Conservation (phyloP, 2,329 filamentous ascomycete genomes). For the Colletotrichum godetiae region DNA sequence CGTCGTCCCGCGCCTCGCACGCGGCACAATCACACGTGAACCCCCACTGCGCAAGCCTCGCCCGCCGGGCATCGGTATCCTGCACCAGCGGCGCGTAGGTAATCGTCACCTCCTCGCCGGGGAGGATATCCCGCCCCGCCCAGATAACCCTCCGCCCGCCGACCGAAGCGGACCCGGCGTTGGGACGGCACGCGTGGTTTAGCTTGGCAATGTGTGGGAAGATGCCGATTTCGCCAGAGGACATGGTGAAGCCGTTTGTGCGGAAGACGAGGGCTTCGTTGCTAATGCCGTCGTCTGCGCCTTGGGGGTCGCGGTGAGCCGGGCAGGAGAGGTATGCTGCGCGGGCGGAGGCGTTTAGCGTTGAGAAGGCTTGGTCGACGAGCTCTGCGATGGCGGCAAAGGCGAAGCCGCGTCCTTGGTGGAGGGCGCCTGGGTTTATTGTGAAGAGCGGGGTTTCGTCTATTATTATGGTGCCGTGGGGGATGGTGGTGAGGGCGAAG, state of each 20-base stretch:
- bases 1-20: conserved; percentile 44
- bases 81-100: conserved; percentile 48
- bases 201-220: conserved; percentile 50
- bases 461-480: conserved; percentile 51
- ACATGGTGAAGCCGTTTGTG: conserved; percentile 52
- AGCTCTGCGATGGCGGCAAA: conserved; percentile 45
- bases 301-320: conserved; percentile 39
- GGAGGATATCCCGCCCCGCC: conserved; percentile 42
- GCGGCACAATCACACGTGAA: conserved; percentile 45
- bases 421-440: conserved; percentile 40
- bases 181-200: conserved; percentile 54
- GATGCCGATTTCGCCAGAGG: conserved; percentile 42
- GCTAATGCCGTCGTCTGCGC: conserved; percentile 38
- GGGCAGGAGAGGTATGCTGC: conserved; percentile 43
- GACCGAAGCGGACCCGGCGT: conserved; percentile 40
- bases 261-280: conserved; percentile 48
- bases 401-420: conserved; percentile 45
- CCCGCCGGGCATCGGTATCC: conserved; percentile 42
- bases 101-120: conserved; percentile 48
- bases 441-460: conserved; percentile 50
- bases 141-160: conserved; percentile 51
- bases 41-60: conserved; percentile 45
- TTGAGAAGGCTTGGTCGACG: conserved; percentile 39
- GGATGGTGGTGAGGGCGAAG: conserved; percentile 48
- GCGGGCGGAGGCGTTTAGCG: conserved; percentile 41